These are phyloP conservation scores for Coemansia erecta DNA, from an alignment of 192 early-diverging fungal genomes.

Conservation along the genomic window DNA sequence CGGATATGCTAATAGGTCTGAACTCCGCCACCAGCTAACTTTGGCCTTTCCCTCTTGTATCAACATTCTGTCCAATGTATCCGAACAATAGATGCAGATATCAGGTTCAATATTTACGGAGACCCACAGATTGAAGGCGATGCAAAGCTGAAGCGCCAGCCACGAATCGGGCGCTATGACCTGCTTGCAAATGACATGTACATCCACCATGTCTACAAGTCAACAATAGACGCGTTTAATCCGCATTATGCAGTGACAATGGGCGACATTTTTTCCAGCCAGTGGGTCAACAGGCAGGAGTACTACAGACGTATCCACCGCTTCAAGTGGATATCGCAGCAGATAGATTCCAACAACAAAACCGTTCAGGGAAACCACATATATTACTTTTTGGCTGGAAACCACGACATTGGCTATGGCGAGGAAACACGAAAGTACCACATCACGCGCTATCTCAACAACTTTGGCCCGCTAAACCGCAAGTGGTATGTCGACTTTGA, in stretches of 20 bases:
- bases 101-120: conserved; percentile 60
- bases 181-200: conserved; percentile 60
- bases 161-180: conserved; percentile 54
- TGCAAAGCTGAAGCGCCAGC: conserved; percentile 58
- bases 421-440: conserved; percentile 55
- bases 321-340: conserved; percentile 58
- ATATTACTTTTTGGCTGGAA: conserved; percentile 58
- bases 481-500: conserved; percentile 23
- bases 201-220: conserved; percentile 57
- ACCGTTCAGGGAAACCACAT: conserved; percentile 9
- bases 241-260: conserved; percentile 60
- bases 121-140: conserved; percentile 72
- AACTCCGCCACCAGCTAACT: neutral
- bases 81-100: conserved; percentile 21
- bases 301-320: conserved; percentile 57
- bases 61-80: conserved; percentile 2
- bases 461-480: conserved; percentile 58
- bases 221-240: conserved; percentile 46
- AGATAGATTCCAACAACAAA: conserved; percentile 23
- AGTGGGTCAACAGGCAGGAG: conserved; percentile 58
- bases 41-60: neutral
- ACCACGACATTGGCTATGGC: conserved; percentile 70
- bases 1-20: neutral
- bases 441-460: conserved; percentile 53
- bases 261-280: conserved; percentile 68